These are phyloP conservation scores for Aristolochia fimbriata DNA, from an alignment of 164 flowering plant species.

Conservation along the genomic window DNA sequence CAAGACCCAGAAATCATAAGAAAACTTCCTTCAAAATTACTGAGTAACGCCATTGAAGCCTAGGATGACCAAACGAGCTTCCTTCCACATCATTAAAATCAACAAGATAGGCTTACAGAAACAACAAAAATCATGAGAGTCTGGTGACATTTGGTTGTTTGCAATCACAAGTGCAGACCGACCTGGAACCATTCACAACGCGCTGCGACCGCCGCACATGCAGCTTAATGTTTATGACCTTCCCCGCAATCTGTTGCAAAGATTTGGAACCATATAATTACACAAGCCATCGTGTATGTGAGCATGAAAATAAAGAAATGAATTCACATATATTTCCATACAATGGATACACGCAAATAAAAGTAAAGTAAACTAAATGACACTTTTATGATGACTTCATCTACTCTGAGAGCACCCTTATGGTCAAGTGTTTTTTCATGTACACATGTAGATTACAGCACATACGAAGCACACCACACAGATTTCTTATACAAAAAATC, in stretches of 20 bases:
- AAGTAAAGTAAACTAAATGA: no score
- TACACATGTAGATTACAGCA: no score
- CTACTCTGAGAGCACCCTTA: neutral
- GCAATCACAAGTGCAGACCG: constrained; percentile 72
- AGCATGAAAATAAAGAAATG: neutral
- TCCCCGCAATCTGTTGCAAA: constrained; percentile 65
- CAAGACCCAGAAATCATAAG: no score
- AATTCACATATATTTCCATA: neutral
- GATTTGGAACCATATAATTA: neutral
- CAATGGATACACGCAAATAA: neutral
- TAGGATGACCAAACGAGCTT: no score
- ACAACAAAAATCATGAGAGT: neutral
- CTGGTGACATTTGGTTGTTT: constrained; percentile 35
- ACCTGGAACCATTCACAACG: constrained; percentile 70
- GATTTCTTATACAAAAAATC: no score
- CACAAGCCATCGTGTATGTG: neutral
- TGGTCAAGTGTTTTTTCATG: neutral
- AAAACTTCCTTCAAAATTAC: no score
- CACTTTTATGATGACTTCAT: neutral
- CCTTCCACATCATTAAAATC: no score
- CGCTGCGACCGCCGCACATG: constrained; percentile 75
- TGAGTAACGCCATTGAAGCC: no score
- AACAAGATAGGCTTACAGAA: no score
- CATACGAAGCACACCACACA: no score
- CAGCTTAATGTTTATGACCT: constrained; percentile 76